Conservation (phyloP, 2,329 filamentous ascomycete genomes). For the Diplodia corticola region DNA sequence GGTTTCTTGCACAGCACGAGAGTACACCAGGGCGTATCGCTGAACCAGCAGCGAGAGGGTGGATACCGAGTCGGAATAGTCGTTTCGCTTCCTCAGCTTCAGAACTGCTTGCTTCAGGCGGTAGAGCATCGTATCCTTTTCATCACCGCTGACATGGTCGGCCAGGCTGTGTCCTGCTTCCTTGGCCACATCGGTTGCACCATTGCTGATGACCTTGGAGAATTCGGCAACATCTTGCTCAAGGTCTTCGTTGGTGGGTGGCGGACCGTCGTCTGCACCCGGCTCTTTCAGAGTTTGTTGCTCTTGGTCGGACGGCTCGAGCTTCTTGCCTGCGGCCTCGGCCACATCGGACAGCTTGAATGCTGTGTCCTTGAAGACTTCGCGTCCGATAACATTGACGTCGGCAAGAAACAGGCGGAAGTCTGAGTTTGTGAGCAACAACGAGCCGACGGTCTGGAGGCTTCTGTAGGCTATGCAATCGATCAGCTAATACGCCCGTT, state of each 20-base stretch:
- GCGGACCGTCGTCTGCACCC: constrained; percentile 51
- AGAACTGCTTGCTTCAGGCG: constrained; percentile 75
- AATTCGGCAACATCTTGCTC: constrained; percentile 49
- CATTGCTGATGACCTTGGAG: constrained; percentile 47
- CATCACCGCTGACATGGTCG: constrained; percentile 70
- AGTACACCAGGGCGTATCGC: constrained; percentile 76
- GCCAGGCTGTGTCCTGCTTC: constrained; percentile 70
- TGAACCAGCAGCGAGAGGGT: constrained; percentile 73
- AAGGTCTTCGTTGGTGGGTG: constrained; percentile 64
- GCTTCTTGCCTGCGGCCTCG: constrained; percentile 68
- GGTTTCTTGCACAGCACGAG: constrained; percentile 68
- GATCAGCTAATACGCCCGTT: constrained; percentile 27
- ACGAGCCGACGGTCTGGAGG: constrained; percentile 75
- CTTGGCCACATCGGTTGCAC: constrained; percentile 48
- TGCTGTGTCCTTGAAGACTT: constrained; percentile 85
- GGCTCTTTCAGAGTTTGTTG: constrained; percentile 55
- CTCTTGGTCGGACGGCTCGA: constrained; percentile 68
- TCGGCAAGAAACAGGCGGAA: constrained; percentile 86
- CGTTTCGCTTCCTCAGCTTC: constrained; percentile 71
- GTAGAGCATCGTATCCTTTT: constrained; percentile 70
- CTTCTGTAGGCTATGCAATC: constrained; percentile 68
- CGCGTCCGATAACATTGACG: constrained; percentile 72
- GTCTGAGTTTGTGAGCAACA: constrained; percentile 87
- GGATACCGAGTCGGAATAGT: constrained; percentile 85
- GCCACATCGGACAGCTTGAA: constrained; percentile 76